phyloP scores from a whole-genome alignment of 805 yeast genomes.

The Nakazawaea holstii region DNA sequence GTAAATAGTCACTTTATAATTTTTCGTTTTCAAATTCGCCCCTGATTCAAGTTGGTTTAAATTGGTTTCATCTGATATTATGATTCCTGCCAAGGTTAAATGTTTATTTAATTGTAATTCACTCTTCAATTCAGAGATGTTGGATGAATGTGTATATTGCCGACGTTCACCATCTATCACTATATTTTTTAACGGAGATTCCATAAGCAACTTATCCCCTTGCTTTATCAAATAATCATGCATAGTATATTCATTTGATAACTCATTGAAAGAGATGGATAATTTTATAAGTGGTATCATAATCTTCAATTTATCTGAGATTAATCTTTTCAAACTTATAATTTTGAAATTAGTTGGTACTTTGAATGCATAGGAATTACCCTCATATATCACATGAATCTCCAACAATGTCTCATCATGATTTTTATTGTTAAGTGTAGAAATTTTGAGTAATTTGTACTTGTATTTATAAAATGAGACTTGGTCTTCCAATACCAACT shows the following conservation, averaged over 20 bases:
- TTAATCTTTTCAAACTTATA: neutral
- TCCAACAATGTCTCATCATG: neutral
- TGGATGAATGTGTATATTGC: no score
- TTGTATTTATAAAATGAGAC: constrained; percentile 4
- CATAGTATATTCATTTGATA: neutral
- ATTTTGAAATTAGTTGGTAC: neutral
- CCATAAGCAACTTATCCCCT: neutral
- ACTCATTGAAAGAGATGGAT: neutral
- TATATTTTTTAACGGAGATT: neutral
- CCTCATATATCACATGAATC: neutral
- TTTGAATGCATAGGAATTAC: neutral
- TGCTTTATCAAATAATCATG: constrained; percentile 1
- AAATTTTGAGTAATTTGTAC: neutral
- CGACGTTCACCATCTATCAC: no score
- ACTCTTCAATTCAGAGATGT: no score
- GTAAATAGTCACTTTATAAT: neutral
- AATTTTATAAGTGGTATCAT: neutral
- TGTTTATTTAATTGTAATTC: no score
- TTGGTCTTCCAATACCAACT: neutral
- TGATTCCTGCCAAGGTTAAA: neutral
- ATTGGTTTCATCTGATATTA: neutral
- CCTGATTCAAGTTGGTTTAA: neutral
- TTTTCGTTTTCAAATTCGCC: neutral
- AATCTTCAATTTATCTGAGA: neutral
- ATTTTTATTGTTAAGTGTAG: neutral